Base-by-base conservation (phyloP, 2,329 filamentous ascomycete genomes). In the Fusarium nanum region DNA sequence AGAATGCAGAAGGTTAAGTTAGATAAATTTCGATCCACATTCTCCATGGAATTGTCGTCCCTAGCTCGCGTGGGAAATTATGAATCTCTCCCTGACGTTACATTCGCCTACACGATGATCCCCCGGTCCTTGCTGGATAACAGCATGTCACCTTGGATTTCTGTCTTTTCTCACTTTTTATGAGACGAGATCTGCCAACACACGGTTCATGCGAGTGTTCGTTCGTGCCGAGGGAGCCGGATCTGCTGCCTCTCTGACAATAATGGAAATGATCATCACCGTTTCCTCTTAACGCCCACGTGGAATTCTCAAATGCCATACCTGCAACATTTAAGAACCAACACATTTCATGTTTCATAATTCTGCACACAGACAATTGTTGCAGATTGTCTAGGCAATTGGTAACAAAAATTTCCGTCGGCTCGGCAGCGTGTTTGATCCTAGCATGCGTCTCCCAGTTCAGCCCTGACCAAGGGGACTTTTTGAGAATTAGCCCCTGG, bases 281-380 rank as follows among this genome's bases (percentile, higher is more conserved):
- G 10, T 14, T 41, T 7, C 2, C 25, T 34, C 23, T 52, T 20
- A 6, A 41, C 20, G 22, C 22, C 49, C 49, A 52, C 49, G 49
- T 52, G 49, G 32, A 41, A 34, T 10, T 34, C 5, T 34, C 5
- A 34, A 16, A 18, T 34, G 32, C 32, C 8, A 18, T 10, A 34
- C 32, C 32, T 34, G 32, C 32, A 34, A 34, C 32, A 34, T 34
- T 18, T 18, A 14, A 44, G 4, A 22, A 9, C 46, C 30, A 59
- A 50, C 12, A 30, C 32, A 58, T 42, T n/a, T 40, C 5, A n/a
- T 7, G 41, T 65, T 64, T 65, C 46, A 60, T 47, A 11, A 53
- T 10, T 37, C 34, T 37, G 34, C 9, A 37, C 34, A 37, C 34
- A 18, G 18, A 37, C 5, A 0, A 37, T 37, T 3, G 16, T n/a